Base-by-base conservation (phyloP, 2,329 filamentous ascomycete species). In the Diplodia intermedia region DNA sequence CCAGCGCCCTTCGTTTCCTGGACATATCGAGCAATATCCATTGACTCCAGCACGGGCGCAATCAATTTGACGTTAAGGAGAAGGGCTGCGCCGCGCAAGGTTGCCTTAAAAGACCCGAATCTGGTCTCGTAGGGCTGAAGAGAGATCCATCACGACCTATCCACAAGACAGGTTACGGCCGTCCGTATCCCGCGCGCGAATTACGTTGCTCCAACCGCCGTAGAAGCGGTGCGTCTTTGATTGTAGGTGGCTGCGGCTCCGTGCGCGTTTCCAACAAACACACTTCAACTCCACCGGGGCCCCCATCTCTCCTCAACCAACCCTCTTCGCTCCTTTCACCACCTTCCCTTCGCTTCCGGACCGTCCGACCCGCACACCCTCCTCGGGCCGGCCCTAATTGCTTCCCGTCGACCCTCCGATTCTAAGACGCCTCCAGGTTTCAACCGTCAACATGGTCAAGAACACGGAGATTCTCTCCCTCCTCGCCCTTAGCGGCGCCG, bases 401-500 rank as follows among this genome's bases (percentile, higher is more conserved):
- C 29, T 50, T 23, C 20, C 47, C 18, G 31, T 57, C 43, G 29
- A 57, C 53, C 36, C 50, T 43, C 33, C 29, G 53, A 57, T 18
- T 43, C n/a, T 23, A 6, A 65, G n/a, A 11, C 36, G 7, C 9
- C 29, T 36, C 33, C 60, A 23, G 50, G 6, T 38, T 38, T 38
- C 36, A 38, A 38, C 23, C 52, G 26, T 50, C 38, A 57, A 18
- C 60, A 63, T 63, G 60, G 43, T 66, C 29, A 66, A 66, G 65
- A 33, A 43, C 31, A n/a, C 65, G 23, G 53, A 50, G 12, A n/a
- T 49, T 18, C 57, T 73, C 63, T 69, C 75, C 38, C 69, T 71
- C 23, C 67, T 78, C 61, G 73, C 74, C 15, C 73, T 82, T 20
- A 74, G 78, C 18, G 75, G 76, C 57, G 73, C 76, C 29, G 75